These are phyloP conservation scores for Strobilomyces confusus DNA, from an alignment of 768 basidiomycete genomes.

Conservation along the genomic window DNA sequence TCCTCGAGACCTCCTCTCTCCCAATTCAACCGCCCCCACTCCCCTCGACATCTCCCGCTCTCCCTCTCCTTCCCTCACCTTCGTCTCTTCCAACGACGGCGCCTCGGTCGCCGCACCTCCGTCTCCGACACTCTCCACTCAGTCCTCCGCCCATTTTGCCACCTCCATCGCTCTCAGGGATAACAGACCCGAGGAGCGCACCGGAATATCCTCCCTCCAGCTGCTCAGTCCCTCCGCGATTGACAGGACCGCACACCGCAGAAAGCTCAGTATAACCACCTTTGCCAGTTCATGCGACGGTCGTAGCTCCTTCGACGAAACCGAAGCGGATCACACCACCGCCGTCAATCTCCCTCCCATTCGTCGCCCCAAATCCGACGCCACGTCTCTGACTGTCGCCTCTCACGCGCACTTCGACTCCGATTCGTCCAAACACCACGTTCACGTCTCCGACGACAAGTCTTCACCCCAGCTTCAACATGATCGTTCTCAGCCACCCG, in stretches of 20 bases:
- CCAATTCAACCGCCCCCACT: constrained; percentile 1
- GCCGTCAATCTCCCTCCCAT: constrained; percentile 26
- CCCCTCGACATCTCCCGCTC: constrained; percentile 33
- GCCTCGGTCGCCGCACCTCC: constrained; percentile 48
- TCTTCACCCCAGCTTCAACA: constrained; percentile 20
- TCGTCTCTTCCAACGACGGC: constrained; percentile 41
- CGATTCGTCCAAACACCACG: constrained; percentile 27
- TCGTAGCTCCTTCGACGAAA: constrained; percentile 38
- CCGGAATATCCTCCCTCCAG: constrained; percentile 48
- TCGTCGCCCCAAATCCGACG: constrained; percentile 35
- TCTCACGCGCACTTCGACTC: constrained; percentile 39
- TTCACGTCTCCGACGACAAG: constrained; percentile 3
- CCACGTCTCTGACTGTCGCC: constrained; percentile 31
- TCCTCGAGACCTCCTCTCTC: constrained; percentile 23
- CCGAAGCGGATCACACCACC: constrained; percentile 44
- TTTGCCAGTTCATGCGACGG: constrained; percentile 42
- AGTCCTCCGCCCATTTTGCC: constrained; percentile 57
- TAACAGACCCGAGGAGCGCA: constrained; percentile 59
- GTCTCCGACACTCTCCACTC: constrained; percentile 71
- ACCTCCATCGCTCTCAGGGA: constrained; percentile 58
- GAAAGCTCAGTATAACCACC: constrained; percentile 59
- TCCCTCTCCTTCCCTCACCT: constrained; percentile 28
- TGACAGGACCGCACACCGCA: constrained; percentile 36
- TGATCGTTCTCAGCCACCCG: constrained; percentile 18
- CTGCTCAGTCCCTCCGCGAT: constrained; percentile 43